Evolutionary conservation across 2,329 filamentous ascomycete genomes (phyloP), one percentile per base, ranked within the genome.

Genomic region (Fusarium clavum): DNA sequence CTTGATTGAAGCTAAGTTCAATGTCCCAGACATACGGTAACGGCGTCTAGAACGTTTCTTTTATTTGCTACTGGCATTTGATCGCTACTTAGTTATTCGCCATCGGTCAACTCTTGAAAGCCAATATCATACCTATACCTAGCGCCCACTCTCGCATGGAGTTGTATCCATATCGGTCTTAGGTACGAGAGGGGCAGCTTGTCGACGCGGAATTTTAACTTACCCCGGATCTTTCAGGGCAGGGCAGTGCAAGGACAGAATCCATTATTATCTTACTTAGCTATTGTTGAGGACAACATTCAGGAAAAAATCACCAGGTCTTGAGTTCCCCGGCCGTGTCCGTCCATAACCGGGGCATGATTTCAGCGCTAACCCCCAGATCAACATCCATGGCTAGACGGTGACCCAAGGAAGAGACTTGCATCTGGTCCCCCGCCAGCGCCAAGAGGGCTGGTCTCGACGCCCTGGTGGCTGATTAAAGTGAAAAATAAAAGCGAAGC

Each of bases 291-390:
- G 34, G 53, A 43, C 44, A 44, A 24, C 38, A 45, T 43, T 27
- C 49, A 41, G 57, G 61, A 44, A 56, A 61, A 60, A 65, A 45
- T 46, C 43, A 45, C 40, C 32, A 59, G 60, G 18, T 62, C 27
- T 40, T 57, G 52, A 60, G 53, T 27, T 67, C 58, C 64, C 70
- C 40, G 61, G 53, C 25, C 51, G 51, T 49, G 48, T 44, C 57
- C 64, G 47, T 53, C 52, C 46, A 58, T 57, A 63, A 44, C 67
- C 56, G 64, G 49, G 34, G 61, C 44, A 59, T 43, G 57, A 61
- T 47, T 70, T 67, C 57, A 65, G 67, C 71, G 61, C 67, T 68
- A 61, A 69, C 32, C 57, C 64, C 70, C 59, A 52, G 68, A 62
- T 61, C 40, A 72, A 57, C 18, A 47, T 53, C 34, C 13, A 53